phyloP scores from a whole-genome alignment of 1,284 basidiomycete genomes.

The Sparassis latifolia region DNA sequence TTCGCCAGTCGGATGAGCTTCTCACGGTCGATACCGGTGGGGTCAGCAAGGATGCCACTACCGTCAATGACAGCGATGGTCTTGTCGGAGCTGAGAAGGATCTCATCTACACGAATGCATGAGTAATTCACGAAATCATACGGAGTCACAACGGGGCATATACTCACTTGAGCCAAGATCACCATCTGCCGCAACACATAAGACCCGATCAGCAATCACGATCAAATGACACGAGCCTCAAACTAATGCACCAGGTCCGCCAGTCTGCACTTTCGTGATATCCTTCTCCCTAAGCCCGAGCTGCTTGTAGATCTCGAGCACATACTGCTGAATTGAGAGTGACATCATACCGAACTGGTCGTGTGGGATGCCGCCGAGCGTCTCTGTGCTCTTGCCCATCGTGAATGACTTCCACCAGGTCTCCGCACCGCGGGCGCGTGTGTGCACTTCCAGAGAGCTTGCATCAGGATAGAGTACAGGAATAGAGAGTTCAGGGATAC shows the following conservation, averaged over 20 bases:
- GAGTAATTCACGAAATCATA: background rate
- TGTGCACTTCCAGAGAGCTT: conserved; percentile 56
- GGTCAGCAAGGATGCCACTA: conserved; percentile 92
- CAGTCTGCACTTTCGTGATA: conserved; percentile 97
- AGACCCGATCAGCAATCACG: no score
- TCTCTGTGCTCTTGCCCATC: conserved; percentile 93
- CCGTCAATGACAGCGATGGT: conserved; percentile 96
- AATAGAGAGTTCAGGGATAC: conserved; percentile 22
- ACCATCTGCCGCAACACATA: conserved; percentile 52
- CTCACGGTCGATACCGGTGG: conserved; percentile 76
- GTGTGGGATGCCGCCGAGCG: conserved; percentile 89
- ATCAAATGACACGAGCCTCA: background rate
- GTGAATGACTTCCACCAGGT: conserved; percentile 99
- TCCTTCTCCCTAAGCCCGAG: conserved; percentile 94
- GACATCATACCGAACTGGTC: conserved; percentile 88
- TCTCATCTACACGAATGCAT: conserved; percentile 63
- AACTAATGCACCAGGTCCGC: conserved; percentile 68
- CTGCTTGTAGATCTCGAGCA: conserved; percentile 92
- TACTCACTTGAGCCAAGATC: conserved; percentile 89
- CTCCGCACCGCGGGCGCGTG: conserved; percentile 78
- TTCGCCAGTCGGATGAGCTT: conserved; percentile 92
- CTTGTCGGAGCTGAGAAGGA: conserved; percentile 91
- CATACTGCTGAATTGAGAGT: conserved; percentile 91
- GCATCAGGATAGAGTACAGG: background rate
- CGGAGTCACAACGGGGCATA: background rate